Base-by-base conservation (phyloP, 2,329 filamentous ascomycete genomes). In the Monilinia laxa region DNA sequence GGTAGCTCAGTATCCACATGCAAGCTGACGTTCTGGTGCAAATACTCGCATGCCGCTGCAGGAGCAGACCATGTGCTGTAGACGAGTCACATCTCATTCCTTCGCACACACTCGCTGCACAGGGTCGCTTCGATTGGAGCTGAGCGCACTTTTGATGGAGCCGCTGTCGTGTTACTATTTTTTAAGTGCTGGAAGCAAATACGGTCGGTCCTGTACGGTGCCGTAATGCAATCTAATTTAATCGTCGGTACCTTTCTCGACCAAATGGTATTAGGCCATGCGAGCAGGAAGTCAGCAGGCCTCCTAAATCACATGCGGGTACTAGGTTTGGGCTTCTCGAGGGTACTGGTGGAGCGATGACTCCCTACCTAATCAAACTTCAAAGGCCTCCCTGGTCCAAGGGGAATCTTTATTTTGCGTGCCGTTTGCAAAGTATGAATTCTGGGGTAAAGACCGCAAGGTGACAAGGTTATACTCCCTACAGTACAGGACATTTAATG, bases 221-320 rank as follows among this genome's bases (percentile, higher is more conserved):
- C 31, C 7, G 23, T 23, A 47, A 25, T 45, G 38, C 56, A 28
- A 18, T 5, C 35, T 18, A 45, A 23, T 49, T 31, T 59, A 16
- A 28, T 59, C 40, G 20, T 31, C 25, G 38, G 57, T 59, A 47
- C 40, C 40, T 45, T 45, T 59, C 16, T 42, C 40, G 40, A 35
- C 25, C 40, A 3, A 23, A 31, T 59, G 25, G 57, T 59, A 49
- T 42, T 49, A 49, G 42, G 10, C n/a, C 25, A 59, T 59, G 57
- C 25, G 57, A 28, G 57, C 10, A 49, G 40, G 49, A 53, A 62
- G 59, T 62, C 59, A 62, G 59, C 59, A 62, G 59, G 59, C 47
- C 47, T 40, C 35, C 59, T 35, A 49, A 51, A 9, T 20, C 23
- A 42, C 47, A 51, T 53, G 20, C 49, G 49, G 45, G 7, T 40